Conservation (phyloP, 305 asterid genomes). For the Ruellia speciosa region DNA sequence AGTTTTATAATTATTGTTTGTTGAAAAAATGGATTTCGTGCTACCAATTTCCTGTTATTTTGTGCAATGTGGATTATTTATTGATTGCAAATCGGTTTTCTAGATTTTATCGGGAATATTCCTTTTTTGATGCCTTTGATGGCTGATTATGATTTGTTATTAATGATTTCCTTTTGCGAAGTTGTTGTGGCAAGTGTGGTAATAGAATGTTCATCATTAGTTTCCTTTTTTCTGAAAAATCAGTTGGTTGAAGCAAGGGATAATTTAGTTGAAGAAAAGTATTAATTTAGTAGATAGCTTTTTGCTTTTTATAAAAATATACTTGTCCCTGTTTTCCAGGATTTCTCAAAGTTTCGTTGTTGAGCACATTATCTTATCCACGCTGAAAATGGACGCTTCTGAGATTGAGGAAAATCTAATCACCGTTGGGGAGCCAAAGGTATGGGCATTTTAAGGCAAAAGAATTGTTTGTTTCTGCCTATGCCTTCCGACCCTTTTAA, state of each 20-base stretch:
- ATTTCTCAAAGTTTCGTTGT: constrained; percentile 17
- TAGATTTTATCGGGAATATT: neutral
- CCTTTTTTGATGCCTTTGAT: constrained; percentile 11
- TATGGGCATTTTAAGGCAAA: constrained; percentile 22
- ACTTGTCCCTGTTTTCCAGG: constrained; percentile 20
- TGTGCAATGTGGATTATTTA: constrained; percentile 18
- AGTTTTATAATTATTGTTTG: neutral
- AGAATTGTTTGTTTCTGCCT: constrained; percentile 16
- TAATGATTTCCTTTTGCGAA: constrained; percentile 20
- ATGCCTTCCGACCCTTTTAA: constrained; percentile 1
- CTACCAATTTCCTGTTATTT: constrained; percentile 1
- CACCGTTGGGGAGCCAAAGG: constrained; percentile 95
- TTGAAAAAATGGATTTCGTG: neutral
- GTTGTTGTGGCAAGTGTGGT: constrained; percentile 23
- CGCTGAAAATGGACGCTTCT: constrained; percentile 50
- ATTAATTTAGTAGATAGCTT: neutral
- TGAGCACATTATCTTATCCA: constrained; percentile 9
- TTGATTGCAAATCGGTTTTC: neutral
- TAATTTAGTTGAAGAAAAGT: constrained; percentile 2
- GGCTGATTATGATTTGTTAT: constrained; percentile 12
- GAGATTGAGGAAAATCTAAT: constrained; percentile 77
- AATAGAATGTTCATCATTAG: constrained; percentile 10
- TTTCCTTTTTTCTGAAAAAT: constrained; percentile 18
- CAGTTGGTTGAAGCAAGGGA: too few relatives aligned
- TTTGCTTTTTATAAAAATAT: neutral